A percentile compares a stretch with the other conserved stretches of the same genome.
Conservation (phyloP, 2,329 filamentous ascomycete species). For the Exophiala calicioides region DNA sequence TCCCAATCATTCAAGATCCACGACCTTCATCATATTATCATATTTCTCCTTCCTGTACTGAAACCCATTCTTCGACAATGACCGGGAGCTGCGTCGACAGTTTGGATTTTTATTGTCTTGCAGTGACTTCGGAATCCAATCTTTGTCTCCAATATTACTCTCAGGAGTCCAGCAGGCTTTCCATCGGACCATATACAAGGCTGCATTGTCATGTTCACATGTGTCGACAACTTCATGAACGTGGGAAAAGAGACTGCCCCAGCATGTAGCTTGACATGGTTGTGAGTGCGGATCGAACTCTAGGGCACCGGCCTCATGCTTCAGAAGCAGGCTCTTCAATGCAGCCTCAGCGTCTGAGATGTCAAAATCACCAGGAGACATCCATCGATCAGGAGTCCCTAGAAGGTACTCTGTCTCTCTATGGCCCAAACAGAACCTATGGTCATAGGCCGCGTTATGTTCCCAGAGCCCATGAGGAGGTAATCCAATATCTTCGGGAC, state of each 20-base stretch:
- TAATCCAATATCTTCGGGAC: neutral
- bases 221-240: conserved; percentile 3
- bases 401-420: conserved; percentile 13
- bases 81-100: conserved; percentile 6
- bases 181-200: neutral
- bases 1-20: neutral
- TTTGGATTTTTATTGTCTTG: conserved; percentile 1
- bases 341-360: neutral
- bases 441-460: conserved; percentile 10
- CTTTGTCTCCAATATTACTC: conserved; percentile 5
- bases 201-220: neutral
- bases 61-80: neutral
- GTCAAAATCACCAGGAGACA: conserved; percentile 14
- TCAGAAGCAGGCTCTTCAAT: conserved; percentile 3
- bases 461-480: conserved; percentile 1
- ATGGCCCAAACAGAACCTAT: conserved; percentile 8
- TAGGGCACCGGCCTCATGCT: conserved; percentile 4
- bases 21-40: neutral
- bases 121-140: conserved; percentile 2
- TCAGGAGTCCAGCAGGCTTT: conserved; percentile 11
- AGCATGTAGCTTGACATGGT: conserved; percentile 2
- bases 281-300: conserved; percentile 8
- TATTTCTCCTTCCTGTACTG: neutral
- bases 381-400: conserved; percentile 12
- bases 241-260: neutral